phyloP scores from a whole-genome alignment of 768 basidiomycete species.

The Mycena alexandri region DNA sequence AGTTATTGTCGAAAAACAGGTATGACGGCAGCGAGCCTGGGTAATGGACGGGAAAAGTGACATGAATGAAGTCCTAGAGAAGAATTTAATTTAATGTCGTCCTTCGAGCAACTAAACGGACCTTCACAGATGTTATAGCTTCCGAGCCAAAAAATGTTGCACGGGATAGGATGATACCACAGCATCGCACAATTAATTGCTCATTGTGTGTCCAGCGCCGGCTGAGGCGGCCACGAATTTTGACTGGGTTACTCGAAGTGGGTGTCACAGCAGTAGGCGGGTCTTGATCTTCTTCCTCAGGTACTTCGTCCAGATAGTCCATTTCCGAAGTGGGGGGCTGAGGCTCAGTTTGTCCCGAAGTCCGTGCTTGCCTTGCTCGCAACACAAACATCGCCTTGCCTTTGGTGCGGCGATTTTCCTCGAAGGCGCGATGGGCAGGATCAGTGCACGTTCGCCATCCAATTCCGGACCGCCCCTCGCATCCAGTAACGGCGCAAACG shows the following conservation, averaged over 20 bases:
- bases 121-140: conserved; percentile 11
- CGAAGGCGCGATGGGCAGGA: conserved; percentile 1
- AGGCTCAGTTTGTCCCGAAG: not conserved
- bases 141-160: conserved; percentile 22
- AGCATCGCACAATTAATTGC: conserved; percentile 17
- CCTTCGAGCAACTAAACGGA: not conserved
- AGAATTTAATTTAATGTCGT: no score
- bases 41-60: conserved; percentile 16
- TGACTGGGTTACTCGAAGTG: not conserved
- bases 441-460: conserved; percentile 15
- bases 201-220: conserved; percentile 24
- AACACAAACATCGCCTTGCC: conserved; percentile 18
- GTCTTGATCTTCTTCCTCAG: not conserved
- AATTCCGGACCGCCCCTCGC: not conserved
- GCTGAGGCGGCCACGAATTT: conserved; percentile 14
- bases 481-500: conserved; percentile 7
- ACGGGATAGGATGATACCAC: conserved; percentile 9
- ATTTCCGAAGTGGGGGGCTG: not conserved
- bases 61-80: conserved; percentile 19
- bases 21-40: conserved; percentile 17
- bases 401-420: not conserved
- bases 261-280: no score
- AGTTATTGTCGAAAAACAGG: conserved; percentile 8
- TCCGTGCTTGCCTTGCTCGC: conserved; percentile 5
- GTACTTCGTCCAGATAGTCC: conserved; percentile 16